Evolutionary conservation across 2,329 filamentous ascomycete species (phyloP), one percentile per base, ranked within the genome.

Genomic region (Didymella segeticola): DNA sequence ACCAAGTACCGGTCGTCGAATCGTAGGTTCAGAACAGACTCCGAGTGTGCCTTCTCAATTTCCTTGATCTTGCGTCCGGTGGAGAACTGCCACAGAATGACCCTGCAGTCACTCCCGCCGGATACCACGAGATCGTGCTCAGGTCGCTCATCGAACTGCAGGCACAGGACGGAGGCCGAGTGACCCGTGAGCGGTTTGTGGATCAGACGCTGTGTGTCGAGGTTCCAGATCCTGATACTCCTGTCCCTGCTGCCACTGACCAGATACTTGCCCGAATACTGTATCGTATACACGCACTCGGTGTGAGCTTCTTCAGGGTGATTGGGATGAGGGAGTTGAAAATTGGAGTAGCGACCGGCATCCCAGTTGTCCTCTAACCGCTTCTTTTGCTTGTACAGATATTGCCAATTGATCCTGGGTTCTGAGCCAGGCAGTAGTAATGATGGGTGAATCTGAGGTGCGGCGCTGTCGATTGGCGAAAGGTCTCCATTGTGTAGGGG

Each of bases 271-370:
- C 88, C 83, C 47, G 89, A 89, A 68, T 93, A 96, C 72, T 99
- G 93, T 47, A 99, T 86, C 2, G 91, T 93, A 75, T 99, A 99
- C 11, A 99, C 92, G 72, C 93, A 98, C 70, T 98, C 93, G 17
- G 82, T 83, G 70, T 99, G 95, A 1, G 90, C 91, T 71, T 98
- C 93, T 26, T 90, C 83, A 1, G 86, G 86, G 66, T 92, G 82
- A 30, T 86, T 82, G 0, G 92, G 92, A 67, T 96, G 91, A 0
- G 95, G 95, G 1, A 99, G 83, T 71, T 96, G 91, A 67, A 98
- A 98, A 60, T 93, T 96, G 3, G 82, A 86, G 71, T 84, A 96
- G 53, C 86, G 88, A 4, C 90, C 93, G 17, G 87, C 83, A 54
- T 91, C 86, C 95, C 95, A 99, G 71, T 99, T 98, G 7, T 88